Conservation (phyloP, 768 basidiomycete genomes). For the Mycena filopes region DNA sequence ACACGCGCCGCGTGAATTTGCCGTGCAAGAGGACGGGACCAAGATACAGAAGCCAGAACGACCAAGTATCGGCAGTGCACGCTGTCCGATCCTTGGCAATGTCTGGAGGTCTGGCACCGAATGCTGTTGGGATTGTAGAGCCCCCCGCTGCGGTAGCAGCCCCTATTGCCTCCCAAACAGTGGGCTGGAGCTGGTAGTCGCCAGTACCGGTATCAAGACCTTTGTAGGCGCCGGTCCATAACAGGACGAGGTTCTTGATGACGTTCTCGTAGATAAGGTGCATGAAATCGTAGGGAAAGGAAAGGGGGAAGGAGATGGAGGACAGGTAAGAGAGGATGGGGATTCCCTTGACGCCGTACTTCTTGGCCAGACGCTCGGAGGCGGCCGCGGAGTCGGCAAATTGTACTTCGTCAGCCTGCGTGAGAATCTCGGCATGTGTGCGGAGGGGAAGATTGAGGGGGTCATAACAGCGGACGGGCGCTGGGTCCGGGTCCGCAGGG, state of each 20-base stretch:
- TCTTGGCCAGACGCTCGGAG: conserved; percentile 31
- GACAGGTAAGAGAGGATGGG: conserved; percentile 43
- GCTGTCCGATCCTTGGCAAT: background rate
- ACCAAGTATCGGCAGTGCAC: background rate
- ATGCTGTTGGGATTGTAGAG: conserved; percentile 40
- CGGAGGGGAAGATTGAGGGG: conserved; percentile 33
- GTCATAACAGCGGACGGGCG: conserved; percentile 31
- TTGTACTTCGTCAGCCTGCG: conserved; percentile 34
- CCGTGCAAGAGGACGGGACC: background rate
- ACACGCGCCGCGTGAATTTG: background rate
- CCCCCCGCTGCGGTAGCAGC: conserved; percentile 11
- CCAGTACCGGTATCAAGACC: conserved; percentile 37
- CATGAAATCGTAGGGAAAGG: conserved; percentile 60
- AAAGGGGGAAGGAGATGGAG: conserved; percentile 48
- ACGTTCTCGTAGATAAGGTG: conserved; percentile 52
- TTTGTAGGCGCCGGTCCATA: conserved; percentile 45
- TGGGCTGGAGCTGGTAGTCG: conserved; percentile 35
- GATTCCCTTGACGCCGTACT: conserved; percentile 48
- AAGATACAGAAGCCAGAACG: background rate
- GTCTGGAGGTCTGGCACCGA: conserved; percentile 27
- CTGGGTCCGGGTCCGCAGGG: too few species aligned
- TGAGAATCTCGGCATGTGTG: conserved; percentile 27
- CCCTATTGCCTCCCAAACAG: conserved; percentile 51
- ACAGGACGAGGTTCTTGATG: conserved; percentile 41
- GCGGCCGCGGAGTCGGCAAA: conserved; percentile 24